These are phyloP conservation scores for Prunella vulgaris DNA, from an alignment of 257 asterid species.

Conservation along the genomic window DNA sequence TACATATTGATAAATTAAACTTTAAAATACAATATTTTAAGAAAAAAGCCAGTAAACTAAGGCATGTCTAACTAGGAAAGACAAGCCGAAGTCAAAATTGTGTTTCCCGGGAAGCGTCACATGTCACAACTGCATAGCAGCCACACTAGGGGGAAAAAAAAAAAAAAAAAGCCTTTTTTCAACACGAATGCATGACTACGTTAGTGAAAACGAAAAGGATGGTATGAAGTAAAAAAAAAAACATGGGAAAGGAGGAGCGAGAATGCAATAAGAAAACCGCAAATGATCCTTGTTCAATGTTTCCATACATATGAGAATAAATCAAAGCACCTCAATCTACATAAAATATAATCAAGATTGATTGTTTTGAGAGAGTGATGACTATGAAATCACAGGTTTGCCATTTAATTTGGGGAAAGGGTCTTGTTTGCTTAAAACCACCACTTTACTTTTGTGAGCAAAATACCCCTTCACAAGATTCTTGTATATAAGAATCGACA, in stretches of 20 bases:
- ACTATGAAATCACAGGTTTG: slow-evolving; percentile 61
- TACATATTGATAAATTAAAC: too few species aligned
- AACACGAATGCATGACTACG: not conserved
- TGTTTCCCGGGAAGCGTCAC: too few species aligned
- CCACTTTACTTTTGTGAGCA: slow-evolving; percentile 96
- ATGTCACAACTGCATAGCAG: too few species aligned
- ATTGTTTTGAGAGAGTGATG: not conserved
- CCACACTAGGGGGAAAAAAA: too few species aligned
- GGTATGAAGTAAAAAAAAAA: not conserved
- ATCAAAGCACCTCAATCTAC: not conserved
- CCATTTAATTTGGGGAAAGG: slow-evolving; percentile 92
- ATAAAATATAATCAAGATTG: not conserved
- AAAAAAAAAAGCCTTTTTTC: too few species aligned
- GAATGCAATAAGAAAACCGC: not conserved
- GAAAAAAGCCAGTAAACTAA: too few species aligned
- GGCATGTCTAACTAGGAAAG: too few species aligned
- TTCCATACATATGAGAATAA: not conserved
- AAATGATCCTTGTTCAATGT: not conserved
- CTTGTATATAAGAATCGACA: slow-evolving; percentile 83
- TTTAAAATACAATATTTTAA: too few species aligned
- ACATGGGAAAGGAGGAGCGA: not conserved
- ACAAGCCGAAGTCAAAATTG: too few species aligned
- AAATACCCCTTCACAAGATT: slow-evolving; percentile 90
- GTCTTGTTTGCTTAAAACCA: slow-evolving; percentile 88
- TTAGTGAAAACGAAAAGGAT: not conserved